Evolutionary conservation across 2,329 filamentous ascomycete species (phyloP).

Genomic region (Lachnellula cervina): DNA sequence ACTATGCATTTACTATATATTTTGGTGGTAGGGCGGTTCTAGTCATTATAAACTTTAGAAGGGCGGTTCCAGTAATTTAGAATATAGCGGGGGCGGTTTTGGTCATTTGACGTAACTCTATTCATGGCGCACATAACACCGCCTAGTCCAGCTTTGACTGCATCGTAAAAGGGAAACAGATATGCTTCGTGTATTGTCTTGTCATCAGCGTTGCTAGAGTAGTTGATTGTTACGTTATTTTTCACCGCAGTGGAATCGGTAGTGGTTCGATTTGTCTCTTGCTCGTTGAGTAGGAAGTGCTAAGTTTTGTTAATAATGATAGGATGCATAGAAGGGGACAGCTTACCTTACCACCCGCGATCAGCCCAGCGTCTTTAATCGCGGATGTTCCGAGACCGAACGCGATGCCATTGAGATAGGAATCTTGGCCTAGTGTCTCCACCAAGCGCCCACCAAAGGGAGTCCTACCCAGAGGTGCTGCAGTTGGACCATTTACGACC

Average conservation of each 20-base stretch:
- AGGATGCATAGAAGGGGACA: no score
- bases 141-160: conserved; percentile 12
- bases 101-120: background rate
- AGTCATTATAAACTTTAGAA: no score
- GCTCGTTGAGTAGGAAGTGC: conserved; percentile 21
- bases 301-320: no score
- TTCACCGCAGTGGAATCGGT: background rate
- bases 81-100: no score
- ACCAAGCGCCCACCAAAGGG: conserved; percentile 15
- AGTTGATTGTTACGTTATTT: conserved; percentile 1
- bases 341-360: conserved; percentile 10
- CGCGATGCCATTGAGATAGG: conserved; percentile 19
- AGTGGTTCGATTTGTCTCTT: conserved; percentile 13
- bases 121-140: conserved; percentile 18
- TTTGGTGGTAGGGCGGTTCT: no score
- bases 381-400: conserved; percentile 14
- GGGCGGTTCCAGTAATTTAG: no score
- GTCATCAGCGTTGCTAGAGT: conserved; percentile 52
- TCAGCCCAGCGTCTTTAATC: conserved; percentile 13
- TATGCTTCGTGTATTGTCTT: conserved; percentile 72
- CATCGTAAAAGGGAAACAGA: conserved; percentile 48
- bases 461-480: conserved; percentile 15
- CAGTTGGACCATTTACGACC: conserved; percentile 11
- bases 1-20: no score
- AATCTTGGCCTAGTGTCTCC: conserved; percentile 14